Conservation (phyloP, 2,329 filamentous ascomycete genomes). For the Aspergillus hiratsukae region DNA sequence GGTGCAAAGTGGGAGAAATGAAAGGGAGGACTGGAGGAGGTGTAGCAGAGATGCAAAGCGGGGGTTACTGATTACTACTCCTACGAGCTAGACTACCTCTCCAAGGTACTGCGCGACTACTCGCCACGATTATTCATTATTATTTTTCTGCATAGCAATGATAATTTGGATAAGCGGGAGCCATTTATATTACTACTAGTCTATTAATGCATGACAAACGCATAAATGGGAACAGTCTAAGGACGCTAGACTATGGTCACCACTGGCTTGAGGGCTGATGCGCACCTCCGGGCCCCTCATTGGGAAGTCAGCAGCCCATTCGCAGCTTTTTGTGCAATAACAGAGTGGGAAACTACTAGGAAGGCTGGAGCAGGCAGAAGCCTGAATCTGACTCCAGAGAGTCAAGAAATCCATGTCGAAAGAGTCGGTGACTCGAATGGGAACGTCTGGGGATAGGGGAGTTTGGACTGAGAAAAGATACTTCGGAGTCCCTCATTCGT, state of each 20-base stretch:
- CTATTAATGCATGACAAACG: not conserved
- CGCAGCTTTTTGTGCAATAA: not conserved
- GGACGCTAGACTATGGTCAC: not conserved
- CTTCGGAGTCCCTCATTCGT: not conserved
- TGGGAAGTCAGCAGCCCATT: not conserved
- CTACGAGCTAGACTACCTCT: not conserved
- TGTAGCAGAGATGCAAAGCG: not conserved
- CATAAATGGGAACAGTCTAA: not conserved
- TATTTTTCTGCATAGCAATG: not conserved
- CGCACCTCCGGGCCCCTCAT: not conserved
- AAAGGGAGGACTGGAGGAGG: not conserved
- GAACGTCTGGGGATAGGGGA: not conserved
- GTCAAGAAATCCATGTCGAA: not conserved
- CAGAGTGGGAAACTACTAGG: not conserved
- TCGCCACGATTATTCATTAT: not conserved
- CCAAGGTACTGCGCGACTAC: not conserved
- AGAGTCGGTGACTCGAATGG: not conserved
- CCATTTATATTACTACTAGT: not conserved
- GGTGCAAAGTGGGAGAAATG: not conserved
- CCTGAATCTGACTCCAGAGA: not conserved
- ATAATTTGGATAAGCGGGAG: not conserved
- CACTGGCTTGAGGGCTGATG: not conserved
- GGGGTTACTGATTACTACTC: not conserved
- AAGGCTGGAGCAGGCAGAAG: not conserved
- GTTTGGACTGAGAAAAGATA: not conserved